These are phyloP conservation scores for Candida frijolesensis DNA, from an alignment of 1,139 yeast species.

Conservation along the genomic window DNA sequence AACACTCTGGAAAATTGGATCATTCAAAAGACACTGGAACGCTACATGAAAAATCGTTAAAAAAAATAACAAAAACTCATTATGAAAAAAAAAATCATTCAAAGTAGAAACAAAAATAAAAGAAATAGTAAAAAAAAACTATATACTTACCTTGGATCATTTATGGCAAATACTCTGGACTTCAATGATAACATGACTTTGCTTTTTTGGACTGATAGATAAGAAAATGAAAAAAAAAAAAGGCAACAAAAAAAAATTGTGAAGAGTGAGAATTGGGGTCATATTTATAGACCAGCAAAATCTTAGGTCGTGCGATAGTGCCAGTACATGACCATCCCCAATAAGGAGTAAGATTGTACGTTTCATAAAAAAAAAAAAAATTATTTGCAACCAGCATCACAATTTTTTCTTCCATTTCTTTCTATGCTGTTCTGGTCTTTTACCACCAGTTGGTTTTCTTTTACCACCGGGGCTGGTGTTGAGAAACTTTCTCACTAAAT, in stretches of 20 bases:
- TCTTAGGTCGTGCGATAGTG: not conserved
- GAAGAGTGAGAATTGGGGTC: not conserved
- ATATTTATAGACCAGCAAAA: not conserved
- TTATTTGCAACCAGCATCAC: no score
- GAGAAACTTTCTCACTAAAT: no score
- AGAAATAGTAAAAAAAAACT: not conserved
- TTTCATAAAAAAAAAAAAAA: no score
- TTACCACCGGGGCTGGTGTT: no score
- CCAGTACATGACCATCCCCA: not conserved
- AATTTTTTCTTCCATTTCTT: no score
- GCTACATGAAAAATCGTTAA: not conserved
- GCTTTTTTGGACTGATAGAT: not conserved
- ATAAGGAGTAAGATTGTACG: not conserved
- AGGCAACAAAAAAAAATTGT: not conserved
- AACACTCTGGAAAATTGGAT: not conserved
- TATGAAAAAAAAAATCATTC: not conserved
- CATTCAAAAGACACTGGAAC: not conserved
- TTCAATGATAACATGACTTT: slow-evolving; percentile 11
- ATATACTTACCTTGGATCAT: slow-evolving; percentile 6
- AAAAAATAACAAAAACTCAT: not conserved
- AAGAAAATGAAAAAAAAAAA: not conserved
- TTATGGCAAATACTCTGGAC: slow-evolving; percentile 12
- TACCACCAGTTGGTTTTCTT: no score
- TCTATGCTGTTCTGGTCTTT: no score
- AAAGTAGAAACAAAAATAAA: not conserved